A percentile compares a stretch with the other conserved stretches of the same genome.
Conservation (phyloP, 1,139 yeast species). For the Geotrichum carabidarum region DNA sequence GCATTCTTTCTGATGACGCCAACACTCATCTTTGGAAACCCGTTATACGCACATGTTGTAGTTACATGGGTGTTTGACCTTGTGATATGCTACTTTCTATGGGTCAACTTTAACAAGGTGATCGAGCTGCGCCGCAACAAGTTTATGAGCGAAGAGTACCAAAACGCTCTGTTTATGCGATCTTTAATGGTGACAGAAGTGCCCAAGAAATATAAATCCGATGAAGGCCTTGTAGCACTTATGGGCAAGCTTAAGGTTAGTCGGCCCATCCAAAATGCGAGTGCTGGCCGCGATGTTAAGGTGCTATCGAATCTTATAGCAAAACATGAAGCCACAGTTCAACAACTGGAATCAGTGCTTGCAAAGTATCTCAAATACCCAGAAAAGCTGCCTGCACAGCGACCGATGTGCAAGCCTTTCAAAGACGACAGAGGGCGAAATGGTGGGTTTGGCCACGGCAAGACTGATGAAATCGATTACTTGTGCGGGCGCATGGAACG, state of each 20-base stretch:
- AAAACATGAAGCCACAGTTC: slow-evolving; percentile 30
- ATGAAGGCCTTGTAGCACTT: slow-evolving; percentile 30
- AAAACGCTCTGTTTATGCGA: slow-evolving; percentile 32
- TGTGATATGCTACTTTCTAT: slow-evolving; percentile 32
- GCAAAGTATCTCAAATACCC: slow-evolving; percentile 37
- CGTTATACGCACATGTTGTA: slow-evolving; percentile 37
- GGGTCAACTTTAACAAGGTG: slow-evolving; percentile 32
- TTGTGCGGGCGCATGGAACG: slow-evolving; percentile 25
- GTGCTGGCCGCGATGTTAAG: slow-evolving; percentile 35
- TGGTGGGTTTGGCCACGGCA: slow-evolving; percentile 16
- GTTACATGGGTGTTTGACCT: slow-evolving; percentile 34
- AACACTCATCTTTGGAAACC: slow-evolving; percentile 32
- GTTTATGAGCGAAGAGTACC: slow-evolving; percentile 32
- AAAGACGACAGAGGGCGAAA: slow-evolving; percentile 24
- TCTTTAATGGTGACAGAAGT: slow-evolving; percentile 38
- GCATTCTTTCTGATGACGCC: slow-evolving; percentile 40
- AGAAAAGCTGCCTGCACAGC: slow-evolving; percentile 25
- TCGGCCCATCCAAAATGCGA: slow-evolving; percentile 31
- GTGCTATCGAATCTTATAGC: slow-evolving; percentile 32
- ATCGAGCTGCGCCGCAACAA: slow-evolving; percentile 31
- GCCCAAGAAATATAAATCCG: slow-evolving; percentile 30
- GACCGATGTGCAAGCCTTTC: slow-evolving; percentile 25
- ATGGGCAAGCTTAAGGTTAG: slow-evolving; percentile 21
- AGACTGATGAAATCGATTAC: slow-evolving; percentile 36
- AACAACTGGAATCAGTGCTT: slow-evolving; percentile 32